phyloP scores from a whole-genome alignment of 2,329 filamentous ascomycete species.

The Hirsutella thompsonii region DNA sequence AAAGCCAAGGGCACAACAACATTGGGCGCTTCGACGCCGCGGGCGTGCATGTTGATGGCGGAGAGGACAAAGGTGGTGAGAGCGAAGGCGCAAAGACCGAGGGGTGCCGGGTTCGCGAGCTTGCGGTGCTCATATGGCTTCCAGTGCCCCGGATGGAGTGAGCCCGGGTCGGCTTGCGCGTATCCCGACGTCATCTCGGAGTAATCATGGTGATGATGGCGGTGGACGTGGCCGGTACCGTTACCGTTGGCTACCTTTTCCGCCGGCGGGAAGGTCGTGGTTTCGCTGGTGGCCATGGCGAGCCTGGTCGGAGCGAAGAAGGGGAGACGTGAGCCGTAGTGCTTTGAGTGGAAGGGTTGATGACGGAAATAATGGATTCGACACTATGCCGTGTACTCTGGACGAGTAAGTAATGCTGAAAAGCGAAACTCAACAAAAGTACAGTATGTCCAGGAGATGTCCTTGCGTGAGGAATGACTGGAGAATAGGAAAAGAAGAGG shows the following conservation, averaged over 20 bases:
- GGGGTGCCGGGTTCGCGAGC: slow-evolving; percentile 67
- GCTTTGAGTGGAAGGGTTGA: background rate
- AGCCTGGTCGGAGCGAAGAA: background rate
- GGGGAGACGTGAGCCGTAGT: background rate
- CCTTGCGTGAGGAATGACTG: too few relatives aligned
- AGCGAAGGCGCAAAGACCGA: slow-evolving; percentile 68
- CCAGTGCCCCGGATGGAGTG: slow-evolving; percentile 59
- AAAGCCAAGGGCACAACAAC: slow-evolving; percentile 58
- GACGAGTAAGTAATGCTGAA: too few relatives aligned
- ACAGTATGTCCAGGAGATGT: too few relatives aligned
- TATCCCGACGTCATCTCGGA: slow-evolving; percentile 10
- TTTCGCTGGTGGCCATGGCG: slow-evolving; percentile 6
- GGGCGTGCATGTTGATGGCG: slow-evolving; percentile 55
- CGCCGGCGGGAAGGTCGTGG: slow-evolving; percentile 1
- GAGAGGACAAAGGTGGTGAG: slow-evolving; percentile 74
- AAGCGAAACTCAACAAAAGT: too few relatives aligned
- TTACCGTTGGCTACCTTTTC: slow-evolving; percentile 8
- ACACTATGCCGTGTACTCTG: too few relatives aligned
- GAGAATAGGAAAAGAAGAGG: too few relatives aligned
- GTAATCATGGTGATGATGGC: slow-evolving; percentile 14
- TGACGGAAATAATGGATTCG: too few relatives aligned
- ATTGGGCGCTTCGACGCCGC: slow-evolving; percentile 46
- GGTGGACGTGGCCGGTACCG: slow-evolving; percentile 4
- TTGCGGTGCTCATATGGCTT: slow-evolving; percentile 53
- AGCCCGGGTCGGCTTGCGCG: slow-evolving; percentile 50